Conservation (phyloP, 2,329 filamentous ascomycete species). For the Ceratocystis huliohia region DNA sequence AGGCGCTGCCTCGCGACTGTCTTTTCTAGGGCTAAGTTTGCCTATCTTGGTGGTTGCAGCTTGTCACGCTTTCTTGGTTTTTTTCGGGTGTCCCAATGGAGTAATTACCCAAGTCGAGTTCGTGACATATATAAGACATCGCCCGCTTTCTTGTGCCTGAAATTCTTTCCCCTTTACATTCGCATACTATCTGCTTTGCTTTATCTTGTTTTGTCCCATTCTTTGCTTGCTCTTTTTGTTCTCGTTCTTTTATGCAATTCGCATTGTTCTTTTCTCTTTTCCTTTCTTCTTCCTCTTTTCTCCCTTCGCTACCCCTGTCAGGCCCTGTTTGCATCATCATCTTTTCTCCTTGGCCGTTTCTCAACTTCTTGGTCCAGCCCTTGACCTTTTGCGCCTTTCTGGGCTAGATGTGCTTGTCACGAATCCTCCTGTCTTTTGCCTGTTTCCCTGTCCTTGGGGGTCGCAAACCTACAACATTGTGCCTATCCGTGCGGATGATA, state of each 20-base stretch:
- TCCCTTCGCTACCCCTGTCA: neutral
- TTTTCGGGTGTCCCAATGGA: neutral
- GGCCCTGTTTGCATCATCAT: slow-evolving; percentile 1
- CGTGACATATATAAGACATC: neutral
- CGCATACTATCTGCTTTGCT: too few species aligned
- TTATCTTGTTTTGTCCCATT: neutral
- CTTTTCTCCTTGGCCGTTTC: neutral
- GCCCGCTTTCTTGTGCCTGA: neutral
- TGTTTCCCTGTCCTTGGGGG: neutral
- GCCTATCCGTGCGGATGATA: neutral
- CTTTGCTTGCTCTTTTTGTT: neutral
- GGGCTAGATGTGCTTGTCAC: neutral
- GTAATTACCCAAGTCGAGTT: neutral
- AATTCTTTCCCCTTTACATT: too few species aligned
- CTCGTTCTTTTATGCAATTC: neutral
- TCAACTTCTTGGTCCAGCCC: neutral
- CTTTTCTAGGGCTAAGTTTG: neutral
- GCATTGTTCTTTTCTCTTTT: neutral
- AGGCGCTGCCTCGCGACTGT: neutral
- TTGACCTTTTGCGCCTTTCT: neutral
- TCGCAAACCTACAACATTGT: neutral
- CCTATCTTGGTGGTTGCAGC: neutral
- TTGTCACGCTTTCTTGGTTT: slow-evolving; percentile 1
- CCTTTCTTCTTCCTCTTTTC: neutral
- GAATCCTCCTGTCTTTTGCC: neutral